A percentile compares a stretch with the other conserved stretches of the same genome.
These are phyloP conservation scores for Phyllosticta capitalensis DNA, from an alignment of 2,329 filamentous ascomycete genomes.

Conservation along the genomic window DNA sequence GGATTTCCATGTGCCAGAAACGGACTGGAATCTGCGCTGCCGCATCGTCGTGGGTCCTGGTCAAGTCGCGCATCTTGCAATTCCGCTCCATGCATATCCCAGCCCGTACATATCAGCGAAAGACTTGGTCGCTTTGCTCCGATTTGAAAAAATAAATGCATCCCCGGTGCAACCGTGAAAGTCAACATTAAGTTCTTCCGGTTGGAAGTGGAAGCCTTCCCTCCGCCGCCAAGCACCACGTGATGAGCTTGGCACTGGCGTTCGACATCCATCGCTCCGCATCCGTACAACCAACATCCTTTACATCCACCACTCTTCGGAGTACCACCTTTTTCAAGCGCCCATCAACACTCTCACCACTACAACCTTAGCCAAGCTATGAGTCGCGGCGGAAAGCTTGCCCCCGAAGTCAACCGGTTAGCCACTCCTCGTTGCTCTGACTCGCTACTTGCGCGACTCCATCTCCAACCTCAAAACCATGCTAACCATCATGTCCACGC, in stretches of 20 bases:
- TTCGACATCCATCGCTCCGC: background rate
- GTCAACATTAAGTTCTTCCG: background rate
- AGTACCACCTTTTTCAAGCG: conserved; percentile 11
- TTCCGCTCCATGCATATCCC: background rate
- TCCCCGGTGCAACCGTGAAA: background rate
- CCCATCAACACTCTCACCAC: conserved; percentile 12
- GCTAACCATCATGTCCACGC: conserved; percentile 20
- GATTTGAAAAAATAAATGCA: background rate
- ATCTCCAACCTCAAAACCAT: conserved; percentile 13
- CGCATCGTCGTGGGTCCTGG: background rate
- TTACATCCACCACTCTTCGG: conserved; percentile 11
- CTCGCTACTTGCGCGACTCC: conserved; percentile 10
- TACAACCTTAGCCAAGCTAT: conserved; percentile 53
- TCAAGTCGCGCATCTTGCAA: background rate
- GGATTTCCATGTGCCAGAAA: too few species aligned
- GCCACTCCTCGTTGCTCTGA: conserved; percentile 23
- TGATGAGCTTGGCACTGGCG: background rate
- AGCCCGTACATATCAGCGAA: background rate
- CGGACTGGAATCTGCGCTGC: background rate
- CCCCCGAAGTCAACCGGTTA: conserved; percentile 98
- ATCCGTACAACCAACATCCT: conserved; percentile 1
- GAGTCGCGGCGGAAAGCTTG: conserved; percentile 94
- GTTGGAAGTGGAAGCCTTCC: background rate
- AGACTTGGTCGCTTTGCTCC: background rate
- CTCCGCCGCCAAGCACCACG: background rate